Base-by-base conservation (phyloP, 352 stramenopile species). In the Phytophthora tentaculata region DNA sequence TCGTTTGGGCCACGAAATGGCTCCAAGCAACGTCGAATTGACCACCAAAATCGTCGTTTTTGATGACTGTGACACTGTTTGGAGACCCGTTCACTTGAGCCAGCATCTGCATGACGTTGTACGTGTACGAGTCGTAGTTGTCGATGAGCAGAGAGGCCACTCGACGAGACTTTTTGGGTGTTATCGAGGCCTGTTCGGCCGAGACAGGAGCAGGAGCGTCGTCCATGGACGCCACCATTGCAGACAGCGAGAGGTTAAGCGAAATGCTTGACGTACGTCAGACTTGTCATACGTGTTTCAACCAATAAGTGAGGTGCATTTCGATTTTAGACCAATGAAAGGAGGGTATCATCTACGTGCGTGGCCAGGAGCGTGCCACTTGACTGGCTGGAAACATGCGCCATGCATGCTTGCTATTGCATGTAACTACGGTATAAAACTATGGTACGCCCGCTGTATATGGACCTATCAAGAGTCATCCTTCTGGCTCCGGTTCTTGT, bases 111-210 rank as follows among this genome's bases (percentile, higher is more conserved):
- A 92, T 98, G 65, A 96, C 83, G 83, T 99, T 99, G 85, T 98
- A 99, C 48, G 97, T 99, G 79, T 99, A 99, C 58, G 94, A 98
- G 85, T 99, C 97, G 65, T 99, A 98, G 80, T 99, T 98, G 85
- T 99, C 97, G 61, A 99, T 96, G 12, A 99, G 86, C 45, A 99
- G 77, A 54, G 88, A 88, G 13, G 62, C 67, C 41, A 92, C 84
- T 32, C 59, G 76, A 43, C 67, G 71, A 26, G 44, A 17, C 47
- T 56, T 61, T 63, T 71, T 76, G 63, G 65, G 1, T 14, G 29
- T 9, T 22, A 41, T 24, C 24, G 43, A 29, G 14, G 41, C 41
- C 12, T 20, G 13, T 29, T 60, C 32, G 13, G 58, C 20, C n/a
- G 57, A 32, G 37, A 53, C 35, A 28, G 55, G 24, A 32, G 57